Evolutionary conservation across 140 eudicot genomes (phyloP), one percentile per base, ranked within the genome.

Genomic region (Anethum foeniculum): DNA sequence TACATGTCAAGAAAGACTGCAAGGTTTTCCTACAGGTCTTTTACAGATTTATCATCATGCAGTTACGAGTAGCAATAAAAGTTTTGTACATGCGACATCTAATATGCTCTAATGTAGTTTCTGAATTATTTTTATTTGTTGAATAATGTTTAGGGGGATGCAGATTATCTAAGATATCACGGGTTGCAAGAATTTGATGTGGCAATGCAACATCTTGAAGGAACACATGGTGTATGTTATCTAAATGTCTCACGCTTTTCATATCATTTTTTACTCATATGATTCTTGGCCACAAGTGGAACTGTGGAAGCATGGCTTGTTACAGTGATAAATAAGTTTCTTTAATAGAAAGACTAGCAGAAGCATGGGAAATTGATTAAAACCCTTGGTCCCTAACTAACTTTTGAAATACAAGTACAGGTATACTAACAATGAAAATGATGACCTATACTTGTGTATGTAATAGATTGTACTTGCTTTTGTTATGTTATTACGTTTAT

Each of bases 131-230:
- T 39, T 27, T 75, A 71, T 4, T 44, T 27, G 48, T 76, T 85
- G 58, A 54, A 58, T 65, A 23, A 56, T 77, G 28, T 77, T 44
- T 88, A 95, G 98, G 99, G 97, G 28, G 99, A 95, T 91, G 98
- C 99, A 16, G 90, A 91, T 1, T 93, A 93, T 82, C 86, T 95
- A 78, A 88, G 98, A 82, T 95, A 95, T 62, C 91, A 62, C 34
- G 98, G 99, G 13, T 27, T 95, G 85, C 99, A 93, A 91, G 92
- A 95, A 85, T 95, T 95, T 80, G 99, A 95, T 86, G 90, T 38
- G 84, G 99, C 97, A 13, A 95, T 95, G 97, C 99, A 95, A 48
- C 99, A 92, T 85, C 96, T 95, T 77, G 99, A 95, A 86, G 93
- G 86, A 84, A 89, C 83, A 67, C 91, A 90, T 83, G 85, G 89